Base-by-base conservation (phyloP, 2,329 filamentous ascomycete species). In the Aureobasidium sp. region DNA sequence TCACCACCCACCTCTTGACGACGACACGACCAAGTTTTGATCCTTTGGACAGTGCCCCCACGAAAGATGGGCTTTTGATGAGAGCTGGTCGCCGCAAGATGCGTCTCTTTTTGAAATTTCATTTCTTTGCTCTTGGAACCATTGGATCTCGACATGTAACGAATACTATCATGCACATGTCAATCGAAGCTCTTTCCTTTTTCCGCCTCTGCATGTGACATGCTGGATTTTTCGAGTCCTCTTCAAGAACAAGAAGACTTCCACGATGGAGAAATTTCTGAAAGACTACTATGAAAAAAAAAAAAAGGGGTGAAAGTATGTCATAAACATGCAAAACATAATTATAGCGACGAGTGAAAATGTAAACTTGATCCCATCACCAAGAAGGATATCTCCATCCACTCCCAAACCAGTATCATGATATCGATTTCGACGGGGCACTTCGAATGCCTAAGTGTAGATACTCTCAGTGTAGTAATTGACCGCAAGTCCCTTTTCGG, bases 391-490 rank as follows among this genome's bases (percentile, higher is more conserved):
- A 42, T 55, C 15, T 25, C 51, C 51, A 15, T 15, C n/a, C n/a
- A 14, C 12, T 22, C 14, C 4, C 14, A 12, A 42, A 42, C 7
- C 37, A 31, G 17, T 20, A 15, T 20, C 25, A 22, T 42, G 22
- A 31, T 29, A 17, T 20, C 31, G 27, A 2, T 17, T n/a, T 25
- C 17, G 37, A 31, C 1, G 12, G 6, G 8, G 1, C 12, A 9
- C 3, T 31, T 22, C 1, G n/a, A n/a, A 22, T 7, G 14, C 20
- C 15, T 58, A 91, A 6, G 89, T 89, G 72, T 90, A 94, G 64
- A 95, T 84, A 82, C 89, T 91, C 79, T 97, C 91, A 0, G 93
- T 97, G 70, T 85, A 88, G 49, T 84, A 77, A 73, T 97, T 97
- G 44, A 97, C 85, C 75, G 91, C 87, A 74, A 97, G 70, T 0